Evolutionary conservation across 2,329 filamentous ascomycete genomes (phyloP).

Genomic region (Aspergillus floridensis): DNA sequence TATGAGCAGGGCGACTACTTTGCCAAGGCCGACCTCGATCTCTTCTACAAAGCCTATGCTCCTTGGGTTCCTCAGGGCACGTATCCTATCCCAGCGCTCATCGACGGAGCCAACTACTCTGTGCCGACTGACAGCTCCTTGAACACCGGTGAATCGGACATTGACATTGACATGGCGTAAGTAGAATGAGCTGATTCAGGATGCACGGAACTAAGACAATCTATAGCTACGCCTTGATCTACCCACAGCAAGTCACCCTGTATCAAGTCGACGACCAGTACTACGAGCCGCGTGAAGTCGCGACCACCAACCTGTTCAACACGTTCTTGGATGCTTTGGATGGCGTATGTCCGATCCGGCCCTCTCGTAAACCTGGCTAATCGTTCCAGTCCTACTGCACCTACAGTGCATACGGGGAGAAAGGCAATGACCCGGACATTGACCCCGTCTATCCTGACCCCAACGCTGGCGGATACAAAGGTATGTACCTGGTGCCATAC

Average conservation of each 20-base stretch:
- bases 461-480: conserved; percentile 50
- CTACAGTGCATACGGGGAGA: conserved; percentile 50
- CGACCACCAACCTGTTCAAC: conserved; percentile 39
- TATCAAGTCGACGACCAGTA: conserved; percentile 52
- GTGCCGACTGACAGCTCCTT: conserved; percentile 33
- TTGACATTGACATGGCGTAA: conserved; percentile 57
- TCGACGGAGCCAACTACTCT: conserved; percentile 48
- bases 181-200: neutral
- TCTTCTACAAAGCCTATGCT: conserved; percentile 49
- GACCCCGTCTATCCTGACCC: conserved; percentile 54
- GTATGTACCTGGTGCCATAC: conserved; percentile 21
- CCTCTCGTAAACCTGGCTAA: neutral
- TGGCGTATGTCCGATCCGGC: conserved; percentile 29
- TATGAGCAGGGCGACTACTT: conserved; percentile 56
- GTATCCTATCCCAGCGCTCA: conserved; percentile 47
- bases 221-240: conserved; percentile 42
- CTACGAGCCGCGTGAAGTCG: conserved; percentile 37
- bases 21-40: conserved; percentile 49
- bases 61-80: conserved; percentile 43
- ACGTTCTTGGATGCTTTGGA: conserved; percentile 55
- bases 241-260: conserved; percentile 52
- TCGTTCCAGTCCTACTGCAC: conserved; percentile 48
- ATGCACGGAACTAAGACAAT: neutral
- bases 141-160: conserved; percentile 49
- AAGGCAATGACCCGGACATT: conserved; percentile 47